Percentiles rank a stretch among this genome's conserved stretches.
Conservation (phyloP, 345 rosid species). For the Populus simonii region DNA sequence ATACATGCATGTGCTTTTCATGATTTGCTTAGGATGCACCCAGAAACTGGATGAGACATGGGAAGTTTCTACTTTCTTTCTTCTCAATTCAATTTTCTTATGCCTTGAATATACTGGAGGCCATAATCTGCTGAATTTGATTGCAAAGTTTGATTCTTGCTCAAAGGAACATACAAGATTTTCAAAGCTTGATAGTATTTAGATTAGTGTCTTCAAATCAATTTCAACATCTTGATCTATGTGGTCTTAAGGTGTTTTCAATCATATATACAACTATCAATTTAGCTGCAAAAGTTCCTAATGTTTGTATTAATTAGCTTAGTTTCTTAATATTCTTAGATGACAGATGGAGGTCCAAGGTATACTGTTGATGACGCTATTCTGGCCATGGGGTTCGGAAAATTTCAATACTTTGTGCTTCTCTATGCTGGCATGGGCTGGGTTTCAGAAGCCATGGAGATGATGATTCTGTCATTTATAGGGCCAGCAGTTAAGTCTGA, state of each 20-base stretch:
- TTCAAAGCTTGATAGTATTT: too few species aligned
- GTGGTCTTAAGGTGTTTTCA: background rate
- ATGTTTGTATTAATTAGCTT: background rate
- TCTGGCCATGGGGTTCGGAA: slow-evolving; percentile 72
- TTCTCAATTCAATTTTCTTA: too few species aligned
- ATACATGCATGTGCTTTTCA: too few species aligned
- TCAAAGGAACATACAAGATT: too few species aligned
- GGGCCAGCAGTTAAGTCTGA: slow-evolving; percentile 74
- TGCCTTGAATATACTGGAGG: too few species aligned
- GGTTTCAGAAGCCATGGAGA: slow-evolving; percentile 93
- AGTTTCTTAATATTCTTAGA: slow-evolving; percentile 14
- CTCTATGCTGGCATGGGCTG: slow-evolving; percentile 91
- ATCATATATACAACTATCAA: background rate
- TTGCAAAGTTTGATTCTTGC: too few species aligned
- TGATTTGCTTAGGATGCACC: too few species aligned
- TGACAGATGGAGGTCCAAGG: slow-evolving; percentile 36
- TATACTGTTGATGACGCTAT: slow-evolving; percentile 91
- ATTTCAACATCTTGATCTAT: background rate
- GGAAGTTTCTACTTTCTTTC: too few species aligned
- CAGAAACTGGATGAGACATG: too few species aligned
- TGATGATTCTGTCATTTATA: slow-evolving; percentile 88
- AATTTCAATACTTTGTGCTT: slow-evolving; percentile 63
- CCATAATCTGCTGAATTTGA: too few species aligned
- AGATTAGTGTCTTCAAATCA: too few species aligned
- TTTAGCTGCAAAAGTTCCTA: background rate